Evolutionary conservation across 192 early-diverging fungal species (phyloP).

Genomic region (Mortierella hygrophila): DNA sequence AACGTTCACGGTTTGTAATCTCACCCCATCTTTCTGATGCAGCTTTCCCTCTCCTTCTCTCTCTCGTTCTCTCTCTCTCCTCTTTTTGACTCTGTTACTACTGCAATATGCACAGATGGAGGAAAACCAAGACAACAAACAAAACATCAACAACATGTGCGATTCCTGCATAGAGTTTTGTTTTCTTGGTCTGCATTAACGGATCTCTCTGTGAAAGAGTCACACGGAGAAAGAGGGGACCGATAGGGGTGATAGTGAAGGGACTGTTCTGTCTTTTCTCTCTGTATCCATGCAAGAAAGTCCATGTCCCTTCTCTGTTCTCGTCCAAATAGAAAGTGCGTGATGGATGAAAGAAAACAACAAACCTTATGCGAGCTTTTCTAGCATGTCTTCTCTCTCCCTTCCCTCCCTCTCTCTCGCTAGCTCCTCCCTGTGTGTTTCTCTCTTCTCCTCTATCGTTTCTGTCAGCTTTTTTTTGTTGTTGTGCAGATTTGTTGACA

Average conservation of each 20-base stretch:
- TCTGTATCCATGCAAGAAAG: background rate
- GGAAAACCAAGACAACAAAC: background rate
- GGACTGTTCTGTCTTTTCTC: background rate
- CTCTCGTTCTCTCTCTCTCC: too few species aligned
- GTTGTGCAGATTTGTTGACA: background rate
- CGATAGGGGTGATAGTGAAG: background rate
- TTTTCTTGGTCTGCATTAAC: conserved; percentile 1
- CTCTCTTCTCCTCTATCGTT: background rate
- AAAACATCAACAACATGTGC: background rate
- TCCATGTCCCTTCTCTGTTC: too few species aligned
- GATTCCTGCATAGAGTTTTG: background rate
- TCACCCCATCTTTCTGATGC: background rate
- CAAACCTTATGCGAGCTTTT: conserved; percentile 5
- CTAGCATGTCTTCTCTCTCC: background rate
- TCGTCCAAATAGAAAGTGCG: background rate
- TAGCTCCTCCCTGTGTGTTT: background rate
- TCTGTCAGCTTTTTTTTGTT: background rate
- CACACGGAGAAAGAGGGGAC: background rate
- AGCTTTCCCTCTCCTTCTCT: background rate
- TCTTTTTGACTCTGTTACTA: background rate
- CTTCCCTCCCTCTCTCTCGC: background rate
- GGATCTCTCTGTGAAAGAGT: background rate
- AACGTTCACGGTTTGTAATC: background rate
- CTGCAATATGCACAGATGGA: background rate
- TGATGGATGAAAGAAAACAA: background rate